phyloP scores from a whole-genome alignment of 148 eudicot species.

The Dysphania ambrosioides region DNA sequence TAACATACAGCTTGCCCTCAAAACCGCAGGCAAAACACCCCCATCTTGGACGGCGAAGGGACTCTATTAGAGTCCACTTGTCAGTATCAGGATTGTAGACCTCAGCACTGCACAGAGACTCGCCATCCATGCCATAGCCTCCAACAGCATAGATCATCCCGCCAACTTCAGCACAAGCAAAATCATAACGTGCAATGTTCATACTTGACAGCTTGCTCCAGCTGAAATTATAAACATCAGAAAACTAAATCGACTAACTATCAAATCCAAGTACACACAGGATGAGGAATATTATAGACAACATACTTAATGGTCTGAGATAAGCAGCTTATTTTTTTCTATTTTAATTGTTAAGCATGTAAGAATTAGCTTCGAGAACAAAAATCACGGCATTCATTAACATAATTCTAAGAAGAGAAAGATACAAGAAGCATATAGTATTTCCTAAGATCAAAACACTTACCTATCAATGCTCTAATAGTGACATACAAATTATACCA shows the following conservation, averaged over 20 bases:
- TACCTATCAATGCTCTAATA: no score
- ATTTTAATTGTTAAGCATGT: background rate
- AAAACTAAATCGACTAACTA: background rate
- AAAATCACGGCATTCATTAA: background rate
- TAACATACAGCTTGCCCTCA: conserved; percentile 76
- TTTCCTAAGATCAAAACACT: no score
- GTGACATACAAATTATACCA: no score
- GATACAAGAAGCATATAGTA: background rate
- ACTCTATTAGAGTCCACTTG: conserved; percentile 71
- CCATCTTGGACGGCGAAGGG: conserved; percentile 77
- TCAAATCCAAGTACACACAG: background rate
- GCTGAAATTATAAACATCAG: conserved; percentile 40
- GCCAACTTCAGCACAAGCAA: conserved; percentile 81
- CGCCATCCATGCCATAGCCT: conserved; percentile 68
- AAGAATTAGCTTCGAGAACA: background rate
- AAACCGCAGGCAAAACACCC: conserved; percentile 84
- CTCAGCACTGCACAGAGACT: conserved; percentile 76
- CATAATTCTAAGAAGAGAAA: no score
- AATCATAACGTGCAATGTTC: conserved; percentile 82
- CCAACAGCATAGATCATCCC: conserved; percentile 79
- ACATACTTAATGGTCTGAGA: background rate
- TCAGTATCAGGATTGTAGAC: conserved; percentile 65
- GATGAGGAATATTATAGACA: background rate
- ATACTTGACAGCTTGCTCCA: conserved; percentile 76
- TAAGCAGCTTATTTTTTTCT: background rate